Evolutionary conservation across 257 asterid genomes (phyloP).

Genomic region (Solanum chiquidenum): DNA sequence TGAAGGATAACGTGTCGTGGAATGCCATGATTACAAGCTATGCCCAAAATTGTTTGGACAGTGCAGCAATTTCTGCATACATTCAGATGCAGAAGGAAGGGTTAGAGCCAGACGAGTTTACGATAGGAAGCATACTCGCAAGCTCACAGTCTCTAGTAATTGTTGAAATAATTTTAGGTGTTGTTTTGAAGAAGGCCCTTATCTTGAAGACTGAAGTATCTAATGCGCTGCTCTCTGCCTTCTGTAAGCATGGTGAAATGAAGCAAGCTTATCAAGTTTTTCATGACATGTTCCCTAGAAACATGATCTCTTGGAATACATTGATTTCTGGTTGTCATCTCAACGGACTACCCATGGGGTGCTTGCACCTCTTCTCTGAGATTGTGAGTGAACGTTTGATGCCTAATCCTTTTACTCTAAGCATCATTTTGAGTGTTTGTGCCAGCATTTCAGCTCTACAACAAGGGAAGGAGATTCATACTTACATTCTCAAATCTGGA

Average conservation of each 20-base stretch:
- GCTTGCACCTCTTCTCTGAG: conserved; percentile 39
- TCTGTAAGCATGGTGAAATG: conserved; percentile 36
- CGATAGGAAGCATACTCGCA: conserved; percentile 65
- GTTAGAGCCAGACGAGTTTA: conserved; percentile 59
- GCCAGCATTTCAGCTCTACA: conserved; percentile 43
- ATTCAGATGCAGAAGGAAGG: conserved; percentile 49
- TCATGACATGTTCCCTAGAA: conserved; percentile 28
- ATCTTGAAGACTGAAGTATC: conserved; percentile 52
- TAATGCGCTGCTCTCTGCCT: conserved; percentile 66
- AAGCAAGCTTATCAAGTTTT: conserved; percentile 42
- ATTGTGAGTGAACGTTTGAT: conserved; percentile 16
- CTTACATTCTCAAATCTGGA: conserved; percentile 30
- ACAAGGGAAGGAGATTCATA: conserved; percentile 62
- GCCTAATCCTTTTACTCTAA: conserved; percentile 69
- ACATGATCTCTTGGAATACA: conserved; percentile 83
- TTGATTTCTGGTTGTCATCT: conserved; percentile 56
- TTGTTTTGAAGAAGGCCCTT: conserved; percentile 43
- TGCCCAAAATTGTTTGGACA: conserved; percentile 29
- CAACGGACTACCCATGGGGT: conserved; percentile 41
- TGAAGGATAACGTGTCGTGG: conserved; percentile 66
- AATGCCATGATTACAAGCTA: conserved; percentile 64
- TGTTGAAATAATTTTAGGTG: conserved; percentile 57
- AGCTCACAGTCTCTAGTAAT: conserved; percentile 27
- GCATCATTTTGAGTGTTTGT: conserved; percentile 61
- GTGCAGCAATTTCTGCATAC: conserved; percentile 33